Percentiles rank a stretch among this genome's conserved stretches.
Evolutionary conservation across 2,329 filamentous ascomycete species (phyloP).

Genomic region (Sporothrix pseudoabietina): DNA sequence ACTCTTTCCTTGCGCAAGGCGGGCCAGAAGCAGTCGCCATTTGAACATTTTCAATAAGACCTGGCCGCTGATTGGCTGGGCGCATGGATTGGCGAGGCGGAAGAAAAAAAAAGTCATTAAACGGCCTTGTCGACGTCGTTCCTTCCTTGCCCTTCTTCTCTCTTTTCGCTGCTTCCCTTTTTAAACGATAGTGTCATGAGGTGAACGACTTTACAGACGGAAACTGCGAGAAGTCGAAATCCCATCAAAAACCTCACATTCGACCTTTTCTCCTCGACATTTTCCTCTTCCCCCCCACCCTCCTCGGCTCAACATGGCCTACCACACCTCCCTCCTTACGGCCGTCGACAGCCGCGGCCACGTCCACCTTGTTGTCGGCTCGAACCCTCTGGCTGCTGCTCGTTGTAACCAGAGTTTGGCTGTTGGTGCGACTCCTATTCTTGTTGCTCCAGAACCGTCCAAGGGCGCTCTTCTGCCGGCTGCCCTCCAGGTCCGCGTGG

Average conservation of each 20-base stretch:
- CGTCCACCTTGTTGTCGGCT: slow-evolving; percentile 82
- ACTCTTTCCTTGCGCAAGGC: slow-evolving; percentile 8
- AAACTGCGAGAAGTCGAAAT: background rate
- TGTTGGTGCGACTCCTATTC: slow-evolving; percentile 77
- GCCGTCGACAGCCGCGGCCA: slow-evolving; percentile 70
- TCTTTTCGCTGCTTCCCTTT: background rate
- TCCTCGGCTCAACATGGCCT: slow-evolving; percentile 25
- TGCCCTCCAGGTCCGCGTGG: slow-evolving; percentile 63
- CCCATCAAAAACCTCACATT: background rate
- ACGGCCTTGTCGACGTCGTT: background rate
- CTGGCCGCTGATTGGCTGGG: slow-evolving; percentile 21
- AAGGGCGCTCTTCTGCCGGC: slow-evolving; percentile 56
- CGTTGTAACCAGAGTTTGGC: slow-evolving; percentile 78
- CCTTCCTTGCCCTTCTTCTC: slow-evolving; percentile 54
- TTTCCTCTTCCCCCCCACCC: background rate
- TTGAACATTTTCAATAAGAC: slow-evolving; percentile 12
- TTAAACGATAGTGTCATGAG: background rate
- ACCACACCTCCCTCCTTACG: slow-evolving; percentile 63
- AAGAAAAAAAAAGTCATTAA: slow-evolving; percentile 2
- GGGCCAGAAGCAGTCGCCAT: slow-evolving; percentile 3
- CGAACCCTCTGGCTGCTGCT: slow-evolving; percentile 82
- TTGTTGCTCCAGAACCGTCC: slow-evolving; percentile 66
- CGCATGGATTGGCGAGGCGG: slow-evolving; percentile 1
- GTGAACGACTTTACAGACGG: background rate
- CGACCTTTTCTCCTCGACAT: background rate